Evolutionary conservation across 345 rosid genomes (phyloP).

Genomic region (Laguncularia racemosa): DNA sequence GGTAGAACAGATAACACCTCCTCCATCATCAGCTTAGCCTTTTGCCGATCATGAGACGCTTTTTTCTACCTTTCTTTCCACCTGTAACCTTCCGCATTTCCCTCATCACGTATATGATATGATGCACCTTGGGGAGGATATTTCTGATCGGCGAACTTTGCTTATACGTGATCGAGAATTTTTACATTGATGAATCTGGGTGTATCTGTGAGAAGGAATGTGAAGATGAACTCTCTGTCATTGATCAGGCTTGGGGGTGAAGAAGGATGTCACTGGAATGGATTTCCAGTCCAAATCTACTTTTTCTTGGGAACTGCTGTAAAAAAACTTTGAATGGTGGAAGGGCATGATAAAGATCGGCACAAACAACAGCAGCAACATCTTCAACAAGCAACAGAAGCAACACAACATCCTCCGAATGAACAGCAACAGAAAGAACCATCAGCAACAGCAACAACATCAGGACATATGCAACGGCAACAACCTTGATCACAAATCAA

Average conservation of each 20-base stretch:
- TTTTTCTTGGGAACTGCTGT: slow-evolving; percentile 57
- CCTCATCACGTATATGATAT: no score
- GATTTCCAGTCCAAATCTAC: slow-evolving; percentile 92
- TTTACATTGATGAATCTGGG: slow-evolving; percentile 72
- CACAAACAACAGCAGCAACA: no score
- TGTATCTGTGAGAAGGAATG: slow-evolving; percentile 93
- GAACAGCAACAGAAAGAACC: no score
- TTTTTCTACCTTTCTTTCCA: slow-evolving; percentile 59
- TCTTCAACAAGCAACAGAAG: no score
- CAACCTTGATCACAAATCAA: no score
- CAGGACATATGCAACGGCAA: no score
- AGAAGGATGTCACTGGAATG: slow-evolving; percentile 63
- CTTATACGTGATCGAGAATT: slow-evolving; percentile 89
- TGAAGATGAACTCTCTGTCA: slow-evolving; percentile 94
- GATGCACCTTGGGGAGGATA: no score
- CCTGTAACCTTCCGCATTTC: no score
- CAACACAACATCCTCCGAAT: no score
- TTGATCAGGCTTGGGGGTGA: slow-evolving; percentile 99
- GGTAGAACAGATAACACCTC: slow-evolving; percentile 66
- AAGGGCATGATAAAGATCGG: no score
- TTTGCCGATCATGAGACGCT: slow-evolving; percentile 52
- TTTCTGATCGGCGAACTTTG: slow-evolving; percentile 90
- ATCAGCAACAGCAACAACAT: no score
- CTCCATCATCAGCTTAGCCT: slow-evolving; percentile 77
- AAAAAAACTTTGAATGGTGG: slow-evolving; percentile 75